These are phyloP conservation scores for Botrytis hyacinthi DNA, from an alignment of 2,329 filamentous ascomycete species.

Conservation along the genomic window DNA sequence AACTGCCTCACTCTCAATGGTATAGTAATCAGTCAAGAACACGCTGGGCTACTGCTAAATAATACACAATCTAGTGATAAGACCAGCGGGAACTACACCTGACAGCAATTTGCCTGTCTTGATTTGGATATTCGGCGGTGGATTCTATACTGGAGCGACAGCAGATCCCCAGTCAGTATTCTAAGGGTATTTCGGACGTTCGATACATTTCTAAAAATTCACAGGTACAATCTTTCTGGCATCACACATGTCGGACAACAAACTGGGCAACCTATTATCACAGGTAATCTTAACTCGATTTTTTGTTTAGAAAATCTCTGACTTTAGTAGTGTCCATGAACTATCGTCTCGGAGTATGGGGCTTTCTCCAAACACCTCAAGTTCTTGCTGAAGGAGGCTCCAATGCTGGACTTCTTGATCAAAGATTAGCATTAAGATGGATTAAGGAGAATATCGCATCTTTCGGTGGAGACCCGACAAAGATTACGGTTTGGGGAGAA, in stretches of 20 bases:
- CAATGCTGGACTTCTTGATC: conserved; percentile 63
- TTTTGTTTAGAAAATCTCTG: neutral
- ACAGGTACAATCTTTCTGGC: conserved; percentile 60
- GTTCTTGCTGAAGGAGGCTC: conserved; percentile 54
- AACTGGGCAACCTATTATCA: conserved; percentile 53
- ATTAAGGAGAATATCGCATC: conserved; percentile 54
- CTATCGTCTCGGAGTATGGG: conserved; percentile 63
- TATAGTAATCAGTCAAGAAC: conserved; percentile 13
- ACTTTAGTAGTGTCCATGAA: conserved; percentile 49
- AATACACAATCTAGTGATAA: conserved; percentile 39
- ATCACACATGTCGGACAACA: conserved; percentile 55
- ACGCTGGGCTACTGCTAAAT: neutral
- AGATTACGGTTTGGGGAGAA: conserved; percentile 45
- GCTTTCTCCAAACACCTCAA: conserved; percentile 62
- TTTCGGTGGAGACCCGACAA: conserved; percentile 43
- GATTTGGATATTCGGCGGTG: conserved; percentile 60
- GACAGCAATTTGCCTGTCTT: conserved; percentile 43
- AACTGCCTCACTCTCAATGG: conserved; percentile 48
- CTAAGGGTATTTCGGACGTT: neutral
- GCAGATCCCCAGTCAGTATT: conserved; percentile 46
- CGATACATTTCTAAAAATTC: neutral
- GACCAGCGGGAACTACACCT: conserved; percentile 40
- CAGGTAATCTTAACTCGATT: conserved; percentile 32
- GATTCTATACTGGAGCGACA: conserved; percentile 50
- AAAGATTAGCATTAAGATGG: conserved; percentile 56